phyloP scores from a whole-genome alignment of 75 land plant species.

The Sequoia sempervirens region DNA sequence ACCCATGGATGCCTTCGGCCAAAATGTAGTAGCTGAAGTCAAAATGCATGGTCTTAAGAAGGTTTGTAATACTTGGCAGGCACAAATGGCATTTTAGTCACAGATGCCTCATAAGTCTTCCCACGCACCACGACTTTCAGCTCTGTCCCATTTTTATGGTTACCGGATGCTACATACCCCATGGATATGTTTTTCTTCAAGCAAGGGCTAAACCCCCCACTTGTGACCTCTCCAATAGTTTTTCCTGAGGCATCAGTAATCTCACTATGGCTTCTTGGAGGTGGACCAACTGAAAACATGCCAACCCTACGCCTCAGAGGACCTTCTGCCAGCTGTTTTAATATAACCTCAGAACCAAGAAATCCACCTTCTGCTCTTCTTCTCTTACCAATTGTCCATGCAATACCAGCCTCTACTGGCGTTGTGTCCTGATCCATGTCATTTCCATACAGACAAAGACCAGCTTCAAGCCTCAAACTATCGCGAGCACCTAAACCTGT shows the following conservation, averaged over 20 bases:
- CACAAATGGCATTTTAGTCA: constrained; percentile 97
- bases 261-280: constrained; percentile 86
- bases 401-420: constrained; percentile 89
- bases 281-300: constrained; percentile 79
- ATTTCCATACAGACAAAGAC: constrained; percentile 94
- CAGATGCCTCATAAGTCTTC: constrained; percentile 67
- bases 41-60: background rate
- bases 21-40: background rate
- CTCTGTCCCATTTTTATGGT: constrained; percentile 84
- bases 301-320: constrained; percentile 78
- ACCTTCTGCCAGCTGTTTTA: constrained; percentile 82
- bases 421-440: constrained; percentile 88
- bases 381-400: constrained; percentile 99
- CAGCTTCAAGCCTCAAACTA: constrained; percentile 96
- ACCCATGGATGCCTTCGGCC: background rate
- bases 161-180: constrained; percentile 89
- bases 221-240: constrained; percentile 82
- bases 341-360: constrained; percentile 82
- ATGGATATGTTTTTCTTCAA: constrained; percentile 96
- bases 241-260: constrained; percentile 51
- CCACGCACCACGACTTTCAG: constrained; percentile 76
- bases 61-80: constrained; percentile 90
- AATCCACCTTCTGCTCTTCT: constrained; percentile 94
- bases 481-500: constrained; percentile 95
- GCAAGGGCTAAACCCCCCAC: constrained; percentile 98